Conservation (phyloP, 352 stramenopile species). For the Pythium scleroteichum region DNA sequence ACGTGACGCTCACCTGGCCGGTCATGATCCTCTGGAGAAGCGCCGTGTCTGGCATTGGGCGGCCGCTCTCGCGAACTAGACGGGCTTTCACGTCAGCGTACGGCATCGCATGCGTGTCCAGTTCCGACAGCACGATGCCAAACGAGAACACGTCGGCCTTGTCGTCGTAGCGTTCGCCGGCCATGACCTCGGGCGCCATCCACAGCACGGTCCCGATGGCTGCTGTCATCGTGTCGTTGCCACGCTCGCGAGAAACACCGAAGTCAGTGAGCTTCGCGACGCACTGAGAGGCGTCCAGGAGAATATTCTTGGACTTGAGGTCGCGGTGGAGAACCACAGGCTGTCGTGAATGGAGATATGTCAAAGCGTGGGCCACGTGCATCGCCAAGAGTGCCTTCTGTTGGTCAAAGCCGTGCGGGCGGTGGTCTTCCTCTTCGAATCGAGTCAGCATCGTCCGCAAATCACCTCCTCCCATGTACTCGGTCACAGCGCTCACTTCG, state of each 20-base stretch:
- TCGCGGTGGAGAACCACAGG: conserved; percentile 21
- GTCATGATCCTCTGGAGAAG: conserved; percentile 19
- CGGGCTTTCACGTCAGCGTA: conserved; percentile 10
- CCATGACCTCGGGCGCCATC: conserved; percentile 40
- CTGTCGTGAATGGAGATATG: conserved; percentile 39
- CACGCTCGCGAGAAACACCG: conserved; percentile 28
- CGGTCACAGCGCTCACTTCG: conserved; percentile 50
- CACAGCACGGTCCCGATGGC: conserved; percentile 37
- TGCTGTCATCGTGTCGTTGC: conserved; percentile 33
- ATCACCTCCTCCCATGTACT: conserved; percentile 55
- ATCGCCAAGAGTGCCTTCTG: conserved; percentile 22
- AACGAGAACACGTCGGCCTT: conserved; percentile 17
- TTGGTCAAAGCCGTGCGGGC: conserved; percentile 28
- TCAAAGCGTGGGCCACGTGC: conserved; percentile 33
- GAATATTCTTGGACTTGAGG: conserved; percentile 21
- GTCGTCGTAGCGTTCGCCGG: conserved; percentile 28
- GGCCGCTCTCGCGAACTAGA: background rate
- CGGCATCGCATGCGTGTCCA: conserved; percentile 13
- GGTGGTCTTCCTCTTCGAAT: conserved; percentile 10
- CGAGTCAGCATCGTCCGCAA: conserved; percentile 37
- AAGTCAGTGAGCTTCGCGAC: conserved; percentile 35
- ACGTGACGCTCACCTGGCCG: conserved; percentile 10
- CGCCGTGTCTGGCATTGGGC: conserved; percentile 6
- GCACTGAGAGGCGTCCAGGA: conserved; percentile 27
- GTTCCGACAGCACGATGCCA: conserved; percentile 13